A percentile compares a stretch with the other conserved stretches of the same genome.
These are phyloP conservation scores for Bruguiera hainesii DNA, from an alignment of 441 rosid genomes.

Conservation along the genomic window DNA sequence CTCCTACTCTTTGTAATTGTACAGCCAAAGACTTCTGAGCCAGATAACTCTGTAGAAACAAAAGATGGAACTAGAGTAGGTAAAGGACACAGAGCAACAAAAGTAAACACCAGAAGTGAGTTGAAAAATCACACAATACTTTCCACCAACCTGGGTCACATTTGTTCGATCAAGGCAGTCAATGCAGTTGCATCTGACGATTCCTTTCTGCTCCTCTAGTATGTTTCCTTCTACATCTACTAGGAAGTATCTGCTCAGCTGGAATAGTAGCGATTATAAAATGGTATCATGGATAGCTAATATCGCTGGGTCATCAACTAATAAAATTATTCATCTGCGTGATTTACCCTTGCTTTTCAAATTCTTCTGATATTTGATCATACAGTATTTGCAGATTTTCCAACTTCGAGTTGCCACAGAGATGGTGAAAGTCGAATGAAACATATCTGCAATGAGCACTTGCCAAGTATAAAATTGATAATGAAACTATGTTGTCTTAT, in stretches of 20 bases:
- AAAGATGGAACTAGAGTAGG: conserved; percentile 12
- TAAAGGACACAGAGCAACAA: not conserved
- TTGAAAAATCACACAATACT: not conserved
- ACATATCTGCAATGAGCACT: conserved; percentile 57
- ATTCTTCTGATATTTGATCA: conserved; percentile 70
- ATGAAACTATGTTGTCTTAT: conserved; percentile 3
- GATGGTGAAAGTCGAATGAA: conserved; percentile 79
- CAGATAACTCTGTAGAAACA: conserved; percentile 61
- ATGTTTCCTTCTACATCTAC: conserved; percentile 61
- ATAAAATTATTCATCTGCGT: conserved; percentile 17
- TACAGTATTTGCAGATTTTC: conserved; percentile 72
- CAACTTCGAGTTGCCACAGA: conserved; percentile 81
- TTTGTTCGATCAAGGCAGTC: conserved; percentile 98
- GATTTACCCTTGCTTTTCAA: conserved; percentile 79
- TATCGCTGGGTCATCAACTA: conserved; percentile 30
- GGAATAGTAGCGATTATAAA: conserved; percentile 51
- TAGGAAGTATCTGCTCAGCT: conserved; percentile 87
- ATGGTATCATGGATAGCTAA: conserved; percentile 38
- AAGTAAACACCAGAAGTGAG: not conserved
- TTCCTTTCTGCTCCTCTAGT: conserved; percentile 85
- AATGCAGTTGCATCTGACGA: conserved; percentile 88
- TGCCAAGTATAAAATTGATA: conserved; percentile 10
- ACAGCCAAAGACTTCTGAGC: conserved; percentile 66
- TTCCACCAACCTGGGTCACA: conserved; percentile 79
- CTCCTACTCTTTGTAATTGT: conserved; percentile 71